Evolutionary conservation across 2,329 filamentous ascomycete species (phyloP).

Genomic region (Thelonectria rubi): DNA sequence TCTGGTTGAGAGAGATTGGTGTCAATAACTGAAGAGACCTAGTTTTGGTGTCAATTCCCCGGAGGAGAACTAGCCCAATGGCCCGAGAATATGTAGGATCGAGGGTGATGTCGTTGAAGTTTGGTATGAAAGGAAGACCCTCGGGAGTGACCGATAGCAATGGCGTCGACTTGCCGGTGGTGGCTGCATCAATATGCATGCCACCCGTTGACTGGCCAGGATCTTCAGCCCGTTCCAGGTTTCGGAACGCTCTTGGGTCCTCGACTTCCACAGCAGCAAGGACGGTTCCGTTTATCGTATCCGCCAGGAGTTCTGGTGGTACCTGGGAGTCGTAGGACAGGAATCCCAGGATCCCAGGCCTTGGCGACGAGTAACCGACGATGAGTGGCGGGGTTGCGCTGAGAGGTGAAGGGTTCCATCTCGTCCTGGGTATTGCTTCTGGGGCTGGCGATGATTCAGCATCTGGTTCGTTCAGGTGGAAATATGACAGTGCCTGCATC

Average conservation of each 20-base stretch:
- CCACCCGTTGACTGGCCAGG: slow-evolving; percentile 24
- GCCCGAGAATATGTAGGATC: slow-evolving; percentile 67
- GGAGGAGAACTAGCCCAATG: slow-evolving; percentile 73
- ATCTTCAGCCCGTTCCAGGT: slow-evolving; percentile 27
- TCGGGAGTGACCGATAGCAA: slow-evolving; percentile 50
- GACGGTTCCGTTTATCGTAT: slow-evolving; percentile 75
- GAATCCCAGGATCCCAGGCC: slow-evolving; percentile 68
- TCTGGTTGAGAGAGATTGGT: slow-evolving; percentile 57
- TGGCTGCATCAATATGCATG: slow-evolving; percentile 27
- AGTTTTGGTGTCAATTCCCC: slow-evolving; percentile 68
- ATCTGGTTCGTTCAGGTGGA: slow-evolving; percentile 59
- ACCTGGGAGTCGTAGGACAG: slow-evolving; percentile 73
- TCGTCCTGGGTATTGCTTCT: slow-evolving; percentile 28
- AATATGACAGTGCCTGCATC: slow-evolving; percentile 85
- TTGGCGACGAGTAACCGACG: slow-evolving; percentile 64
- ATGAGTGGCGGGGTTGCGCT: slow-evolving; percentile 67
- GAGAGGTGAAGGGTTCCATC: slow-evolving; percentile 66
- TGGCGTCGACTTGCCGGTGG: background rate
- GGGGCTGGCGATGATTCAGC: slow-evolving; percentile 31
- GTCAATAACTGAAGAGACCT: slow-evolving; percentile 71
- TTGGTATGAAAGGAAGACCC: slow-evolving; percentile 69
- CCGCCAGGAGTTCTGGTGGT: slow-evolving; percentile 64
- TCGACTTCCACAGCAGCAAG: slow-evolving; percentile 73
- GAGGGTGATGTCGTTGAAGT: slow-evolving; percentile 61
- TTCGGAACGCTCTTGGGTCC: slow-evolving; percentile 58